Evolutionary conservation across 129 eudicot genomes (phyloP).

Genomic region (Mikania micrantha): DNA sequence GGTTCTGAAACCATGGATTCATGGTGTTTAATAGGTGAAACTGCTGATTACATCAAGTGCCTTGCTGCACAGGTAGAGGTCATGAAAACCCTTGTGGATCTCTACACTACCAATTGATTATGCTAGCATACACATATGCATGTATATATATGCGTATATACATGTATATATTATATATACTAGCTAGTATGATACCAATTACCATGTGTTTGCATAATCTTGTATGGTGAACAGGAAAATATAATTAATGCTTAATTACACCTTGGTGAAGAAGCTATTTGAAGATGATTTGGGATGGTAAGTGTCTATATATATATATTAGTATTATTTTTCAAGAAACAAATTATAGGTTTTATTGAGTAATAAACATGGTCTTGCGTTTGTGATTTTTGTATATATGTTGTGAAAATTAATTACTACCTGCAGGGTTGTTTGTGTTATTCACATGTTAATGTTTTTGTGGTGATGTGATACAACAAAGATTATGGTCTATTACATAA

Average conservation of each 20-base stretch:
- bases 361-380: slow-evolving; percentile 4
- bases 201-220: slow-evolving; percentile 11
- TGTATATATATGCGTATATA: neutral
- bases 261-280: neutral
- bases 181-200: neutral
- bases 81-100: slow-evolving; percentile 58
- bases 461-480: neutral
- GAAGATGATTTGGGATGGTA: slow-evolving; percentile 10
- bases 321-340: neutral
- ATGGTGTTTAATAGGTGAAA: slow-evolving; percentile 54
- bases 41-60: slow-evolving; percentile 76
- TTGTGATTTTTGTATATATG: slow-evolving; percentile 12
- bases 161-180: neutral
- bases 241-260: too few relatives aligned
- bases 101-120: slow-evolving; percentile 25
- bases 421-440: neutral
- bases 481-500: neutral
- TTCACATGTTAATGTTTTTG: neutral
- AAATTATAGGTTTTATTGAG: neutral
- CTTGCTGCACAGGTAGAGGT: slow-evolving; percentile 72
- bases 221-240: slow-evolving; percentile 13
- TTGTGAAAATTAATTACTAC: neutral
- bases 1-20: slow-evolving; percentile 61
- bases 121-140: neutral
- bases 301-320: neutral